Conservation (phyloP, 306 rosid species). For the Lathyrus aphaca region DNA sequence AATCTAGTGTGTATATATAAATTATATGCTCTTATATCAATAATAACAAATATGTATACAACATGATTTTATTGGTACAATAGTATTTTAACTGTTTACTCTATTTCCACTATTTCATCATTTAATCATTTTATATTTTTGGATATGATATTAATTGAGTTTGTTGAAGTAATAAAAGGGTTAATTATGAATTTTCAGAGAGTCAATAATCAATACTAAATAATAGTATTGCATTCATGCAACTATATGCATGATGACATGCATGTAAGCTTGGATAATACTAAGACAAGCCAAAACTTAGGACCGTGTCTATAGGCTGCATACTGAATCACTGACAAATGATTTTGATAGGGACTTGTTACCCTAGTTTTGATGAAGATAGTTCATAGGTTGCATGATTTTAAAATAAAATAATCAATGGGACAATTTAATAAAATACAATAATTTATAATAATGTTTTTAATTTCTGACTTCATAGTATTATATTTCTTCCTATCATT, state of each 20-base stretch:
- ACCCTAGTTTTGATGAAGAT: constrained; percentile 19
- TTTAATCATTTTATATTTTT: background rate
- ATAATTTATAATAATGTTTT: too few relatives aligned
- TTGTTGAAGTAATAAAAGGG: background rate
- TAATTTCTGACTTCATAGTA: too few relatives aligned
- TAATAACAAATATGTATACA: background rate
- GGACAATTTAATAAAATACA: background rate
- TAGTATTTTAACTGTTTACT: too few relatives aligned
- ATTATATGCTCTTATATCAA: background rate
- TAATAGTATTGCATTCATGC: background rate
- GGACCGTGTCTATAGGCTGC: constrained; percentile 58
- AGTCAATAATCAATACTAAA: background rate
- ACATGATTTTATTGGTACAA: background rate
- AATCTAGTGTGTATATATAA: background rate
- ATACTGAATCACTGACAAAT: constrained; percentile 41
- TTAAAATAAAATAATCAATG: background rate
- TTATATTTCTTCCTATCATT: too few relatives aligned
- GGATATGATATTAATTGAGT: constrained; percentile 15
- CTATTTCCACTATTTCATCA: too few relatives aligned
- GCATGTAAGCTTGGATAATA: constrained; percentile 29
- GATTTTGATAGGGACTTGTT: constrained; percentile 42
- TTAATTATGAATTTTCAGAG: background rate
- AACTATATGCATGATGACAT: constrained; percentile 15
- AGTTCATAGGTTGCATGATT: constrained; percentile 15
- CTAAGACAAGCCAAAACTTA: constrained; percentile 49